These are phyloP conservation scores for Balakata baccata DNA, from an alignment of 345 rosid genomes.

Conservation along the genomic window DNA sequence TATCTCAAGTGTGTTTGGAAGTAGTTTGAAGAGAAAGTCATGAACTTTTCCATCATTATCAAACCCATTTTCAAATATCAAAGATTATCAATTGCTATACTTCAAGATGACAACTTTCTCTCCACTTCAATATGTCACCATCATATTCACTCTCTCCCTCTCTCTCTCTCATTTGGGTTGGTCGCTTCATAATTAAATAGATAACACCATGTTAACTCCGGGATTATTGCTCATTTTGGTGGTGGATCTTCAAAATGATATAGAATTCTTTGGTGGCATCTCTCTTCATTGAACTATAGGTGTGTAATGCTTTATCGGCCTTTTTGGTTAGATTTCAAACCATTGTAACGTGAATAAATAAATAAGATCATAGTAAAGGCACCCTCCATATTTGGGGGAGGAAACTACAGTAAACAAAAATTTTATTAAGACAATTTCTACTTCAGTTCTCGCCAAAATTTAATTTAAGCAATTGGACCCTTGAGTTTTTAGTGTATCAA, in stretches of 20 bases:
- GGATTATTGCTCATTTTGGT: background rate
- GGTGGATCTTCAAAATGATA: background rate
- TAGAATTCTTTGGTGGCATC: background rate
- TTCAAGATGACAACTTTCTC: constrained; percentile 5
- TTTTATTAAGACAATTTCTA: too few relatives aligned
- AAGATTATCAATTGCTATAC: constrained; percentile 8
- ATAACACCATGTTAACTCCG: background rate
- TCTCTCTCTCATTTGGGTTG: constrained; percentile 5
- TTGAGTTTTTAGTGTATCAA: too few relatives aligned
- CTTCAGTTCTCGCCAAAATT: too few relatives aligned
- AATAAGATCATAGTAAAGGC: too few relatives aligned
- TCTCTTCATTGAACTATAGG: background rate
- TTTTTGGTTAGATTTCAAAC: too few relatives aligned
- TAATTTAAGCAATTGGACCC: too few relatives aligned
- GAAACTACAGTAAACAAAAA: too few relatives aligned
- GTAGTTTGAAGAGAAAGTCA: constrained; percentile 21
- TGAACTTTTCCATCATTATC: constrained; percentile 4
- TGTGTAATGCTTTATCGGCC: background rate
- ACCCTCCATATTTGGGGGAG: too few relatives aligned
- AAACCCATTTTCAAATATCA: background rate
- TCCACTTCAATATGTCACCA: constrained; percentile 2
- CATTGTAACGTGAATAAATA: too few relatives aligned
- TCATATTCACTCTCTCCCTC: background rate
- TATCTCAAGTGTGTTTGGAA: constrained; percentile 4
- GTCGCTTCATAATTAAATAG: background rate